A percentile compares a stretch with the other conserved stretches of the same genome.
These are phyloP conservation scores for Aureobasidium sp. DNA, from an alignment of 2,329 filamentous ascomycete genomes.

Conservation along the genomic window DNA sequence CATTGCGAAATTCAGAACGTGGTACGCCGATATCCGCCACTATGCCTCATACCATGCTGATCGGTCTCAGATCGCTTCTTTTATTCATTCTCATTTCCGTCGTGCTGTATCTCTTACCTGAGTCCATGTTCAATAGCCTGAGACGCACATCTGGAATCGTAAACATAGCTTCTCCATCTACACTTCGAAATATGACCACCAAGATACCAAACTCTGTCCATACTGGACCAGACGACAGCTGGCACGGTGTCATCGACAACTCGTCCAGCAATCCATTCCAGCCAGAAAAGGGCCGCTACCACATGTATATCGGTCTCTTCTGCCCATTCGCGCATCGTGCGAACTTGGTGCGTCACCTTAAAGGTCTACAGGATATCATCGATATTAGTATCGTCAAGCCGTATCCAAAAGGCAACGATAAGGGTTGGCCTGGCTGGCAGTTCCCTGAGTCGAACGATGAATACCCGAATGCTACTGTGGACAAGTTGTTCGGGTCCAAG, in stretches of 20 bases:
- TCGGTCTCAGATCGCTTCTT: neutral
- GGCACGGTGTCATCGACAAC: constrained; percentile 41
- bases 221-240: constrained; percentile 33
- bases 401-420: constrained; percentile 58
- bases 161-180: neutral
- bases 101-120: neutral
- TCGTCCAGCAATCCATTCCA: constrained; percentile 39
- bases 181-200: neutral
- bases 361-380: constrained; percentile 47
- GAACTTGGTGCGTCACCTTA: constrained; percentile 50
- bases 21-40: no score
- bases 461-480: constrained; percentile 52
- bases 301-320: constrained; percentile 53
- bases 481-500: constrained; percentile 48
- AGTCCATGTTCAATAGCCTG: neutral
- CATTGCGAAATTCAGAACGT: no score
- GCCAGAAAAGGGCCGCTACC: constrained; percentile 44
- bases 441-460: constrained; percentile 46
- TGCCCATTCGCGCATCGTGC: constrained; percentile 57
- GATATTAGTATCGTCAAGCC: constrained; percentile 52
- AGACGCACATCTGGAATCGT: neutral
- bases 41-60: neutral
- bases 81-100: neutral
- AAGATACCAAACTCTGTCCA: constrained; percentile 21
- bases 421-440: constrained; percentile 55